These are phyloP conservation scores for Botrytis deweyae DNA, from an alignment of 2,329 filamentous ascomycete species.

Conservation along the genomic window DNA sequence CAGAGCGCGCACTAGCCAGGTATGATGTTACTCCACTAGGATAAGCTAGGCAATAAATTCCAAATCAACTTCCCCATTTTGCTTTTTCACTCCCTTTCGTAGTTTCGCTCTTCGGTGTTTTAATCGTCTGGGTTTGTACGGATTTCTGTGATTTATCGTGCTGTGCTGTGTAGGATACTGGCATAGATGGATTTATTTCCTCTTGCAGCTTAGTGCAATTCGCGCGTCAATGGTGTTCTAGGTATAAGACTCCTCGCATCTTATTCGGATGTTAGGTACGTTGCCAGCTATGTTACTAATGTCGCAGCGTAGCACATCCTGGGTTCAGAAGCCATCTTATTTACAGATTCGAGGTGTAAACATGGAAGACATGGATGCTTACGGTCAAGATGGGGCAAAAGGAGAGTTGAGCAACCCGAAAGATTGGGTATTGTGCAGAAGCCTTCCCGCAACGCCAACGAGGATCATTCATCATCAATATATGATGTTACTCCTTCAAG, in stretches of 20 bases:
- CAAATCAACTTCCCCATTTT: slow-evolving; percentile 5
- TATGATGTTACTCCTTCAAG: slow-evolving; percentile 15
- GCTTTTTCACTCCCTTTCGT: slow-evolving; percentile 4
- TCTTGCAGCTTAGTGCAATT: neutral
- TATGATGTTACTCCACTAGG: slow-evolving; percentile 2
- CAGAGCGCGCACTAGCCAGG: neutral
- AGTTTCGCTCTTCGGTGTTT: neutral
- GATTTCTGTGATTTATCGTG: neutral
- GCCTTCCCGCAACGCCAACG: slow-evolving; percentile 23
- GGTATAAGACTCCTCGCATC: slow-evolving; percentile 4
- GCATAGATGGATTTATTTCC: neutral
- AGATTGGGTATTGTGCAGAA: slow-evolving; percentile 22
- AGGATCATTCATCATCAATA: slow-evolving; percentile 22
- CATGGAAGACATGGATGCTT: neutral
- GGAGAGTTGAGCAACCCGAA: slow-evolving; percentile 18
- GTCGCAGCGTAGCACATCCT: neutral
- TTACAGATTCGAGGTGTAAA: neutral
- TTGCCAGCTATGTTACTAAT: neutral
- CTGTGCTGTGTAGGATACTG: neutral
- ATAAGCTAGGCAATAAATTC: neutral
- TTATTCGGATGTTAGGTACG: neutral
- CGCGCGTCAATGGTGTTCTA: neutral
- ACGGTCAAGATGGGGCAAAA: neutral
- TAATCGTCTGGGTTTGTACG: neutral
- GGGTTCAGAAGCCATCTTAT: neutral